Percentiles rank a stretch among this genome's conserved stretches.
Conservation (phyloP, 306 rosid genomes). For the Morella rubra region DNA sequence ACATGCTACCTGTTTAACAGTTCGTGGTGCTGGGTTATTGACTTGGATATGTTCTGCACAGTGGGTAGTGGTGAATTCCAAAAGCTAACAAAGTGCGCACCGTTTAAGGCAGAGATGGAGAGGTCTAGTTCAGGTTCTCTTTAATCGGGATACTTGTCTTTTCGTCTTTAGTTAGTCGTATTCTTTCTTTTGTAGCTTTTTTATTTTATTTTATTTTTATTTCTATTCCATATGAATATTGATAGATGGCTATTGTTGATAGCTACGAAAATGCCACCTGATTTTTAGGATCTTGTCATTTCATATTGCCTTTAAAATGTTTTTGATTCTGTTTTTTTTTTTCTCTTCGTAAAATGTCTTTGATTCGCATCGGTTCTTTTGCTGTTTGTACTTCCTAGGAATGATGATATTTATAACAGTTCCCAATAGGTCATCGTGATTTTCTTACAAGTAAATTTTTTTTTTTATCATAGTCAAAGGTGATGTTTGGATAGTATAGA, state of each 20-base stretch:
- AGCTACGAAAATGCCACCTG: not conserved
- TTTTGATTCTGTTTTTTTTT: no score
- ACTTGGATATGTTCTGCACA: conserved; percentile 28
- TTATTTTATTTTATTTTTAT: no score
- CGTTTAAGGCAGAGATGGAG: not conserved
- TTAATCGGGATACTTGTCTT: not conserved
- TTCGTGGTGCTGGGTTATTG: conserved; percentile 15
- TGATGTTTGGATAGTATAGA: no score
- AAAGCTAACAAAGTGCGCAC: not conserved
- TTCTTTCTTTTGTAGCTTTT: no score
- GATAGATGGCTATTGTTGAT: not conserved
- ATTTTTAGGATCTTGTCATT: not conserved
- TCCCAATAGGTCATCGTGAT: no score
- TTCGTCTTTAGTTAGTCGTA: not conserved
- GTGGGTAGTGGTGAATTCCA: conserved; percentile 33
- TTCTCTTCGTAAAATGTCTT: no score
- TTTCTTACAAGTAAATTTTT: no score
- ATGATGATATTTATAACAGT: no score
- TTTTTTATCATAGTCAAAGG: no score
- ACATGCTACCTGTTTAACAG: conserved; percentile 23
- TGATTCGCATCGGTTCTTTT: no score
- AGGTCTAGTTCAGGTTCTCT: not conserved
- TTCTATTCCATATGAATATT: not conserved
- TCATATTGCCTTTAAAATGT: not conserved
- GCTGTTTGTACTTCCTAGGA: no score